phyloP scores from a whole-genome alignment of 2,329 filamentous ascomycete species.

The Fusarium nygamai region DNA sequence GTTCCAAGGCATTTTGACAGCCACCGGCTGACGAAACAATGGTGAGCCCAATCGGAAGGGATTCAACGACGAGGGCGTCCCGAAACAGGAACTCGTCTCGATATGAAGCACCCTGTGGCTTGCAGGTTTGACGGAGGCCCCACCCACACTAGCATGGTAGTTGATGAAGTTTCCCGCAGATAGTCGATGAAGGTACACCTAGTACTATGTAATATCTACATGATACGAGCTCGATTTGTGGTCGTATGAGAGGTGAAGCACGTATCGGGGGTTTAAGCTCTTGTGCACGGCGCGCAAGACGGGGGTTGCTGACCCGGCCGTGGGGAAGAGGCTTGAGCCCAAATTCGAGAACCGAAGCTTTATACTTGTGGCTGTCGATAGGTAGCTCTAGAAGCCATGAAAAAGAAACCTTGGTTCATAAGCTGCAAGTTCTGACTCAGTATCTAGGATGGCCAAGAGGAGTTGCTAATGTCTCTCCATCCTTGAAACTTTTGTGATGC shows the following conservation, averaged over 20 bases:
- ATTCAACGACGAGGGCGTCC: conserved; percentile 25
- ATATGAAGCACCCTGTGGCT: conserved; percentile 29
- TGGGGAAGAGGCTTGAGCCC: conserved; percentile 18
- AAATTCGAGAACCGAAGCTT: conserved; percentile 12
- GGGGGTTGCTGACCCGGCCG: conserved; percentile 15
- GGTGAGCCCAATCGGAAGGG: conserved; percentile 27
- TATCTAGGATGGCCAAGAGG: neutral
- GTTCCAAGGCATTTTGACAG: conserved; percentile 1
- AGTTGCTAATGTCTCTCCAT: neutral
- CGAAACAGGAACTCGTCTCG: conserved; percentile 43
- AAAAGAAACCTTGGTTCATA: neutral
- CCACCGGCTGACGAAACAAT: neutral
- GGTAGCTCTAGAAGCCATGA: neutral
- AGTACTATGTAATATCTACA: neutral
- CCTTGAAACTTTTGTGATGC: neutral
- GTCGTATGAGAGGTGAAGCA: conserved; percentile 23
- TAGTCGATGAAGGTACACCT: conserved; percentile 8
- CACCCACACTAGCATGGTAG: conserved; percentile 25
- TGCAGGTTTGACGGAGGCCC: conserved; percentile 32
- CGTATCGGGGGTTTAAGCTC: conserved; percentile 21
- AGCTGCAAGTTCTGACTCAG: neutral
- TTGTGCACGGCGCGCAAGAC: conserved; percentile 32
- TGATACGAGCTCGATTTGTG: conserved; percentile 28
- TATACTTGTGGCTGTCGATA: neutral
- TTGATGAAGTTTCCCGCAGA: conserved; percentile 24